A percentile compares a stretch with the other conserved stretches of the same genome.
These are phyloP conservation scores for Platanthera guangdongensis DNA, from an alignment of 106 monocot genomes.

Conservation along the genomic window DNA sequence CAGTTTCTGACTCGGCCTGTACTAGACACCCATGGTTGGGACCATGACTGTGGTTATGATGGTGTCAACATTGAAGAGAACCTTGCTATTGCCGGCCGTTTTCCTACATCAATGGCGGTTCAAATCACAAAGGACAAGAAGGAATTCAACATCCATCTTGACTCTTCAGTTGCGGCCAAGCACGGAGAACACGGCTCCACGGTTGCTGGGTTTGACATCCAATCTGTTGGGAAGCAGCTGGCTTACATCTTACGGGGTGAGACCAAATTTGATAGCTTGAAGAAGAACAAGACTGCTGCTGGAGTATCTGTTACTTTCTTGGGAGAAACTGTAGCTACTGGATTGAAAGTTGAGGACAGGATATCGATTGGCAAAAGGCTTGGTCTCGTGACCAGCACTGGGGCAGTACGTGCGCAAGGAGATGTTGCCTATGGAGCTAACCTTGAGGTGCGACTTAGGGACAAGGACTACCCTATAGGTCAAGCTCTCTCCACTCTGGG, in stretches of 20 bases:
- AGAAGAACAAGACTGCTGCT: constrained; percentile 77
- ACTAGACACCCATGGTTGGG: constrained; percentile 84
- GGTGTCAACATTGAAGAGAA: constrained; percentile 81
- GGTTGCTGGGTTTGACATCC: constrained; percentile 83
- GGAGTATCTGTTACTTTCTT: constrained; percentile 78
- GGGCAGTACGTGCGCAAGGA: constrained; percentile 74
- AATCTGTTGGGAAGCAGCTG: constrained; percentile 71
- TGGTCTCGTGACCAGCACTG: constrained; percentile 54
- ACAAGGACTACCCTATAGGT: constrained; percentile 75
- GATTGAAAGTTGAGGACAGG: constrained; percentile 81
- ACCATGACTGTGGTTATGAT: constrained; percentile 95
- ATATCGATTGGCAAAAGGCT: constrained; percentile 63
- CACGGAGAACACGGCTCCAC: constrained; percentile 75
- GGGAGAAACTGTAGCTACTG: constrained; percentile 76
- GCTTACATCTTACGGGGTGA: constrained; percentile 73
- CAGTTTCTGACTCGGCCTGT: constrained; percentile 74
- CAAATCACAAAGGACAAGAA: constrained; percentile 96
- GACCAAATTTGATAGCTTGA: constrained; percentile 77
- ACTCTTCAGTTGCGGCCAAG: constrained; percentile 72
- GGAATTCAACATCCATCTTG: constrained; percentile 81
- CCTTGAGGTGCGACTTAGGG: constrained; percentile 68
- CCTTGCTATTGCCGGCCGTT: constrained; percentile 48
- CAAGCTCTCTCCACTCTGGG: constrained; percentile 67
- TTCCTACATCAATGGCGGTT: constrained; percentile 52
- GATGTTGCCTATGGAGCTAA: constrained; percentile 86